Evolutionary conservation across 2,329 filamentous ascomycete genomes (phyloP), one percentile per base, ranked within the genome.

Genomic region (Cercospora zeae-maydis): DNA sequence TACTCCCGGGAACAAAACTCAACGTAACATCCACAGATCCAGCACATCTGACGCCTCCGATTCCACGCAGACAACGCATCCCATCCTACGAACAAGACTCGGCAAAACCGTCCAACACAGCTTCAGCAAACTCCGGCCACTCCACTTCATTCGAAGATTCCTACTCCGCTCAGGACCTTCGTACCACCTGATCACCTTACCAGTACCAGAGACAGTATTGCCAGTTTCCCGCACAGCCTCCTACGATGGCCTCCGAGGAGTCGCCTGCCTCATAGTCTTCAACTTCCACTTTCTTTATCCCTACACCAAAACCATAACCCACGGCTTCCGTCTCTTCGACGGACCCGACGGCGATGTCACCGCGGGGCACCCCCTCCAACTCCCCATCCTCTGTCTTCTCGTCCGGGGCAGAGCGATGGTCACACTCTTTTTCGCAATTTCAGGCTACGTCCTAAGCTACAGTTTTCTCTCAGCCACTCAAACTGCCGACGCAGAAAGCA

Each of bases 401-500:
- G 57, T 66, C 24, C 61, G 63, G 19, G 64, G 64, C 4, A 54
- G 62, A 59, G 64, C 64, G 6, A 64, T 65, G 62, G 64, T 66
- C 2, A 63, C 63, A 1, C 59, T 65, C n/a, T 66, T 66, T 45
- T 66, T 65, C 31, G 63, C 63, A 14, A 66, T 66, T 5, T 65
- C 64, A 1, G 64, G 64, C 21, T 66, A 64, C n/a, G 64, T 60
- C 4, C 52, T 66, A 9, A 66, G 63, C 47, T 59, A 63, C 49
- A 52, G 36, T 27, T 58, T 61, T 16, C 53, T 66, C 14, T 54
- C 45, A 39, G n/a, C 53, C 2, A 52, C 49, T 21, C 47, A 6
- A 16, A 45, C 11, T 3, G 3, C 4, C 13, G n/a, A 45, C 10
- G 14, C 39, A 14, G n/a, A 45, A 7, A 16, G 39, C 39, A 5